Conservation (phyloP, 140 eudicot genomes). For the Stevia rebaudiana region DNA sequence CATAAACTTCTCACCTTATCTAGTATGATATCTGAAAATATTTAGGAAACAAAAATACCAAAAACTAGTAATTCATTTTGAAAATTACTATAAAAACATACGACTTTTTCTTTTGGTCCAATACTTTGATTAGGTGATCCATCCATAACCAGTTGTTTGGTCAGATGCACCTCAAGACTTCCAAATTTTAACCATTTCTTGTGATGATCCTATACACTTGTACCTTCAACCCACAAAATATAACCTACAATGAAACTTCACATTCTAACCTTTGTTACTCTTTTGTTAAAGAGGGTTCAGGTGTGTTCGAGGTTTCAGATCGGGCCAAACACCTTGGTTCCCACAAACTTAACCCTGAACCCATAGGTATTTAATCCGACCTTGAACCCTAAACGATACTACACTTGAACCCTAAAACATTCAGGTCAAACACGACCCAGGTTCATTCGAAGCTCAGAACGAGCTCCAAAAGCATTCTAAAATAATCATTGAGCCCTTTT, state of each 20-base stretch:
- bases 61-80: no score
- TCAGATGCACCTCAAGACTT: no score
- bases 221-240: not conserved
- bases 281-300: not conserved
- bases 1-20: no score
- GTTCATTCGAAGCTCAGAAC: not conserved
- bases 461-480: not conserved
- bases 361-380: not conserved
- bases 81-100: no score
- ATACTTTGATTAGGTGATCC: no score
- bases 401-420: not conserved
- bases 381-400: not conserved
- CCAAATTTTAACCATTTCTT: no score
- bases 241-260: not conserved
- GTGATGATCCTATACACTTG: not conserved
- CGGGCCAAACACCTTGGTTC: not conserved
- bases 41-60: no score
- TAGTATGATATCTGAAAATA: no score
- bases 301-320: not conserved
- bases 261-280: not conserved
- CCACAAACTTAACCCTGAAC: not conserved
- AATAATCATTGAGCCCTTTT: slow-evolving; percentile 28
- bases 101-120: no score
- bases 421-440: not conserved
- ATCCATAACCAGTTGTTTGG: no score